Conservation (phyloP, 805 yeast genomes). For the Cyberlindnera samutprakarnensis region DNA sequence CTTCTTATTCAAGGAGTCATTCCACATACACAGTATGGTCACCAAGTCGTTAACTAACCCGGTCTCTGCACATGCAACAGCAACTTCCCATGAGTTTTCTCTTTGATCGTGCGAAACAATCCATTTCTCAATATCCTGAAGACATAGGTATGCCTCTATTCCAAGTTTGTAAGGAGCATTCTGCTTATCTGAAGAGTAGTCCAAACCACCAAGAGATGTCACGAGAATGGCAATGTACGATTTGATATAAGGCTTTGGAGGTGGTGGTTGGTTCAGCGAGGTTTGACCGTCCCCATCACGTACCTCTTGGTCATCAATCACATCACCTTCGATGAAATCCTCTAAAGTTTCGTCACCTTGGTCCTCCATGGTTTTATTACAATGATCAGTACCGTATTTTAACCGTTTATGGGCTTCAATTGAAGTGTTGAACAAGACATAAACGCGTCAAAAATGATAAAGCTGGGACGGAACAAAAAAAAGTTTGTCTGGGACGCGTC, state of each 20-base stretch:
- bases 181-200: slow-evolving; percentile 42
- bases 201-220: slow-evolving; percentile 88
- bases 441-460: too few species aligned
- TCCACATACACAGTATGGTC: slow-evolving; percentile 73
- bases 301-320: slow-evolving; percentile 10
- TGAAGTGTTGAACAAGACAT: too few species aligned
- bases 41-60: slow-evolving; percentile 72
- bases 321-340: slow-evolving; percentile 11
- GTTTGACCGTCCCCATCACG: too few species aligned
- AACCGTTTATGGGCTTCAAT: too few species aligned
- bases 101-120: slow-evolving; percentile 74
- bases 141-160: slow-evolving; percentile 65
- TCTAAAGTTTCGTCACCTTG: slow-evolving; percentile 2
- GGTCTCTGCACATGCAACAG: slow-evolving; percentile 78
- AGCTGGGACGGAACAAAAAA: too few species aligned
- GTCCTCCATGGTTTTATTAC: too few species aligned
- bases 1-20: slow-evolving; percentile 29
- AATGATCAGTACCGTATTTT: too few species aligned
- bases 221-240: slow-evolving; percentile 78
- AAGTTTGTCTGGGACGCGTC: too few species aligned
- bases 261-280: slow-evolving; percentile 1
- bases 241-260: slow-evolving; percentile 23
- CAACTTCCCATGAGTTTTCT: slow-evolving; percentile 67
- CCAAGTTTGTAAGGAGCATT: slow-evolving; percentile 70
- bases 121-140: slow-evolving; percentile 87